A percentile compares a stretch with the other conserved stretches of the same genome.
phyloP scores from a whole-genome alignment of 805 yeast species.

The Starmera quercuum region DNA sequence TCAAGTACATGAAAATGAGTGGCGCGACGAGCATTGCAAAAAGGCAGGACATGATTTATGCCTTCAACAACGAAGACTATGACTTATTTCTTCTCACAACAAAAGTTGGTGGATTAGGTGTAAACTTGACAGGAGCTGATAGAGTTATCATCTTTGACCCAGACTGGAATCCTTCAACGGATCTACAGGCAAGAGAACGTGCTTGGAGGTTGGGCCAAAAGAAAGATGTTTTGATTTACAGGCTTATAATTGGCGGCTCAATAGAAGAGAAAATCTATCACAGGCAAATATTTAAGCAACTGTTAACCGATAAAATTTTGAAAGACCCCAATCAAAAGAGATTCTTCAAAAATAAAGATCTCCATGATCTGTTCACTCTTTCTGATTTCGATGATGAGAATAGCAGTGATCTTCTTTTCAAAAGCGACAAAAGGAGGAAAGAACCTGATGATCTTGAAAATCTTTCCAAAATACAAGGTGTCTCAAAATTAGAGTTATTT shows the following conservation, averaged over 20 bases:
- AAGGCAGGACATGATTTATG: slow-evolving; percentile 75
- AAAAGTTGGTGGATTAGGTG: slow-evolving; percentile 93
- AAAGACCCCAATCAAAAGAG: slow-evolving; percentile 93
- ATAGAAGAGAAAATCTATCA: slow-evolving; percentile 97
- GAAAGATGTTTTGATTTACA: slow-evolving; percentile 81
- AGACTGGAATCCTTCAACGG: slow-evolving; percentile 98
- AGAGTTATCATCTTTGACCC: slow-evolving; percentile 93
- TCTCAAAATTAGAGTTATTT: slow-evolving; percentile 61
- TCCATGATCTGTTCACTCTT: slow-evolving; percentile 81
- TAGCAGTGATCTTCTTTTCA: slow-evolving; percentile 55
- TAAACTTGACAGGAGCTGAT: slow-evolving; percentile 90
- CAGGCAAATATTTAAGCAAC: slow-evolving; percentile 92
- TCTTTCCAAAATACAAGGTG: slow-evolving; percentile 62
- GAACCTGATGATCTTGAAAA: slow-evolving; percentile 60
- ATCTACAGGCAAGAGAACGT: slow-evolving; percentile 91
- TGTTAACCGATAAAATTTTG: slow-evolving; percentile 84
- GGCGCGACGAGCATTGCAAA: slow-evolving; percentile 78
- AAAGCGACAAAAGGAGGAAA: slow-evolving; percentile 26
- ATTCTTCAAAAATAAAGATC: slow-evolving; percentile 85
- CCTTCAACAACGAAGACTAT: slow-evolving; percentile 55
- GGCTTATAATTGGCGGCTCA: slow-evolving; percentile 90
- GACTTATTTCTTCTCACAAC: slow-evolving; percentile 82
- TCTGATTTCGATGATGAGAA: slow-evolving; percentile 61
- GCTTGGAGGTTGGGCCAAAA: slow-evolving; percentile 98
- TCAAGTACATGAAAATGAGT: slow-evolving; percentile 79